Percentiles rank a stretch among this genome's conserved stretches.
Evolutionary conservation across 2,329 filamentous ascomycete species (phyloP).

Genomic region (Calonectria honghensis): DNA sequence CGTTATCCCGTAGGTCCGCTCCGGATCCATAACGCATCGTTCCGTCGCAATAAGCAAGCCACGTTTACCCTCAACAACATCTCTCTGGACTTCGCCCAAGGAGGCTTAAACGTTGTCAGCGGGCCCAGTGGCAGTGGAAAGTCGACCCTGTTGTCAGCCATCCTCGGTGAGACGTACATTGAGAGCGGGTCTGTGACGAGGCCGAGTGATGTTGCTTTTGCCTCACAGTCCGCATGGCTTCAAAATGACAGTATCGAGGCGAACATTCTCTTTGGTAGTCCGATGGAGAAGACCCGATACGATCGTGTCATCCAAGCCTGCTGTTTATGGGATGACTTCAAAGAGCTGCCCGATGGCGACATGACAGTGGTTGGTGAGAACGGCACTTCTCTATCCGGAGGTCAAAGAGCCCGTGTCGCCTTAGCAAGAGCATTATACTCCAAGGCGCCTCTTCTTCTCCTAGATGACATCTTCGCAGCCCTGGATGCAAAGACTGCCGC

Average conservation of each 20-base stretch:
- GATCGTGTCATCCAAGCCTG: constrained; percentile 73
- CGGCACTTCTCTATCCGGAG: constrained; percentile 73
- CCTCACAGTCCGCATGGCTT: constrained; percentile 75
- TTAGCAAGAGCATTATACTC: constrained; percentile 76
- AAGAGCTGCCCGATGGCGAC: constrained; percentile 70
- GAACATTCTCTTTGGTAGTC: constrained; percentile 73
- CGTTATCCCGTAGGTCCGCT: constrained; percentile 70
- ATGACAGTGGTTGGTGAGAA: constrained; percentile 73
- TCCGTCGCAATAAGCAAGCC: constrained; percentile 70
- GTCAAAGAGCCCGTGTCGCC: constrained; percentile 74
- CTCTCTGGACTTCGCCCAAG: constrained; percentile 71
- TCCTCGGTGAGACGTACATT: constrained; percentile 73
- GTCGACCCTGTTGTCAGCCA: constrained; percentile 72
- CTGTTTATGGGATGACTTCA: constrained; percentile 70
- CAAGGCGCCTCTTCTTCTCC: constrained; percentile 71
- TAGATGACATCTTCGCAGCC: constrained; percentile 77
- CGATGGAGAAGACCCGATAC: constrained; percentile 72
- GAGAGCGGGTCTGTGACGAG: constrained; percentile 68
- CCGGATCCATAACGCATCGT: constrained; percentile 66
- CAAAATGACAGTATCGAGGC: constrained; percentile 74
- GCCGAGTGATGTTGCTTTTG: constrained; percentile 73
- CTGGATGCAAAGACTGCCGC: constrained; percentile 76
- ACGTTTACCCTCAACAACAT: constrained; percentile 69
- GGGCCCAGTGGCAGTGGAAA: constrained; percentile 75
- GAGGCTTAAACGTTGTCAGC: constrained; percentile 72